These are phyloP conservation scores for Davidsoniella neocaledoniae DNA, from an alignment of 2,329 filamentous ascomycete genomes.

Conservation along the genomic window DNA sequence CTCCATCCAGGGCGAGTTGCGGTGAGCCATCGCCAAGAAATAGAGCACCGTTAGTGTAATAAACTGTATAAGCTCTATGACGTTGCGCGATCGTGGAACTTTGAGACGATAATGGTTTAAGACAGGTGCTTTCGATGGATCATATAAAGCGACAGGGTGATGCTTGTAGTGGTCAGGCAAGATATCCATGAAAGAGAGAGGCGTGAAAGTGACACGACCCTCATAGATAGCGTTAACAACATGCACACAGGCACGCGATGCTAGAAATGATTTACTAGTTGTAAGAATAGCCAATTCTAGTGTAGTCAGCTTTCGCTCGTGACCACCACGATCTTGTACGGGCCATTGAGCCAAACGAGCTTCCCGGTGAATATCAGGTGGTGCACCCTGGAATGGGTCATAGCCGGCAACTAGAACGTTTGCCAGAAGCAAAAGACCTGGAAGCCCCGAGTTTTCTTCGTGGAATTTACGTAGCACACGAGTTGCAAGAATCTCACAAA, in stretches of 20 bases:
- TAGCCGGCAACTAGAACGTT: slow-evolving; percentile 28
- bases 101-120: slow-evolving; percentile 58
- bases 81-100: slow-evolving; percentile 49
- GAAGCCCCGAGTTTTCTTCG: slow-evolving; percentile 45
- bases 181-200: slow-evolving; percentile 53
- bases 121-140: slow-evolving; percentile 45
- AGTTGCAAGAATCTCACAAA: slow-evolving; percentile 53
- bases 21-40: slow-evolving; percentile 44
- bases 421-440: slow-evolving; percentile 46
- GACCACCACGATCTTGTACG: slow-evolving; percentile 21
- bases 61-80: slow-evolving; percentile 50
- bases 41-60: slow-evolving; percentile 46
- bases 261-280: slow-evolving; percentile 51
- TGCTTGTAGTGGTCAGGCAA: slow-evolving; percentile 58
- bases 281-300: slow-evolving; percentile 57
- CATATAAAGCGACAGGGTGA: slow-evolving; percentile 52
- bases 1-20: slow-evolving; percentile 28
- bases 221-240: slow-evolving; percentile 55
- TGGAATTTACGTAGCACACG: slow-evolving; percentile 51
- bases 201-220: slow-evolving; percentile 53
- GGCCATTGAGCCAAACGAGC: slow-evolving; percentile 26
- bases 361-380: slow-evolving; percentile 28
- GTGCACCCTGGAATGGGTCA: slow-evolving; percentile 12
- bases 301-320: slow-evolving; percentile 43
- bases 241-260: slow-evolving; percentile 48